Conservation (phyloP, 495 filamentous ascomycete genomes). For the Astrothelium macrocarpum region DNA sequence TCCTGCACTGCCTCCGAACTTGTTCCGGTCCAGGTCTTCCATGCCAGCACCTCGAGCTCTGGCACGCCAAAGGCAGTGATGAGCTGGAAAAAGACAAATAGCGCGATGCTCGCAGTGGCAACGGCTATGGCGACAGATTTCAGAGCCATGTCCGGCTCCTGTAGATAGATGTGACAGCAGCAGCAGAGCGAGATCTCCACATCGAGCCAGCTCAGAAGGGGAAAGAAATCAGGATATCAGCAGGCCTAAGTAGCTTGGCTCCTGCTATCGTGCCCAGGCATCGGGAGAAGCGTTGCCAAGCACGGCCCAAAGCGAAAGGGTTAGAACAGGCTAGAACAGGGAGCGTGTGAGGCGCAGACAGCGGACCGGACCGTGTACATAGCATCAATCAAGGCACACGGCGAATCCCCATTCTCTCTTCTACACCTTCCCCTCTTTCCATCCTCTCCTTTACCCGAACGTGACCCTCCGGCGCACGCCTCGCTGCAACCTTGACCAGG, state of each 20-base stretch:
- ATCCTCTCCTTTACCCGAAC: neutral
- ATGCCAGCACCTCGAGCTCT: slow-evolving; percentile 23
- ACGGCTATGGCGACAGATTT: slow-evolving; percentile 21
- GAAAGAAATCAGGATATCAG: neutral
- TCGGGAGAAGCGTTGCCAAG: too few species aligned
- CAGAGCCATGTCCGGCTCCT: slow-evolving; percentile 18
- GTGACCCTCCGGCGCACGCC: neutral
- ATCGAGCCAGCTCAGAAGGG: neutral
- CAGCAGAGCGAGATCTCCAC: neutral
- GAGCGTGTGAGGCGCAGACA: neutral
- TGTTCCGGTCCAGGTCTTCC: slow-evolving; percentile 2
- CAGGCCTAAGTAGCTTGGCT: neutral
- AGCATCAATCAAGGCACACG: neutral
- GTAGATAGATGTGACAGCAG: neutral
- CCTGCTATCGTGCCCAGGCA: too few species aligned
- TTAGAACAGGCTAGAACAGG: neutral
- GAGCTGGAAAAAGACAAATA: slow-evolving; percentile 27
- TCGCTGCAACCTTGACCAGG: neutral
- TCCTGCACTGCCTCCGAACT: neutral
- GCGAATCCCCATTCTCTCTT: neutral
- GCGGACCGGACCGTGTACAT: neutral
- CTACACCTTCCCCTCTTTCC: neutral
- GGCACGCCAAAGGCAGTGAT: slow-evolving; percentile 23
- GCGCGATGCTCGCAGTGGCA: slow-evolving; percentile 15
- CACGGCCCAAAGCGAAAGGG: neutral